Evolutionary conservation across 345 rosid species (phyloP).

Genomic region (Lagerstroemia speciosa): DNA sequence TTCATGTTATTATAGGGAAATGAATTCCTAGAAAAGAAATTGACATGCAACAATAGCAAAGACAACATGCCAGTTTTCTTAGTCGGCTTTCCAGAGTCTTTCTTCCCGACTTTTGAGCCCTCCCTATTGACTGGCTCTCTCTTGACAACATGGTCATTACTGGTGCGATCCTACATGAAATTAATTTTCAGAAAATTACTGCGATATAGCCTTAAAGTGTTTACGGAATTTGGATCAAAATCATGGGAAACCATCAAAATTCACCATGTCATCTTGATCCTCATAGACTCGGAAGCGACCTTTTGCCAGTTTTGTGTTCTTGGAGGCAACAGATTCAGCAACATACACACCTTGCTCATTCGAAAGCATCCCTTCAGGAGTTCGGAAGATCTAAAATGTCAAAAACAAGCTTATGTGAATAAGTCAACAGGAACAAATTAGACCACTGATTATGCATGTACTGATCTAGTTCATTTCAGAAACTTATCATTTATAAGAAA

Average conservation of each 20-base stretch:
- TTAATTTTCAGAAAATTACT: neutral
- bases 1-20: conserved; percentile 9
- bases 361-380: conserved; percentile 89
- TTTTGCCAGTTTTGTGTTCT: conserved; percentile 54
- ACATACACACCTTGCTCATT: conserved; percentile 83
- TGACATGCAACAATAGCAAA: neutral
- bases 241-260: neutral
- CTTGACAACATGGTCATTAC: conserved; percentile 45
- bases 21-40: neutral
- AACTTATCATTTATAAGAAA: neutral
- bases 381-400: conserved; percentile 54
- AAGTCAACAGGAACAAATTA: neutral
- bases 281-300: conserved; percentile 47
- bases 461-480: neutral
- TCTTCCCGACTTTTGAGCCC: conserved; percentile 43
- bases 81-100: conserved; percentile 47
- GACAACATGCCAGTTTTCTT: conserved; percentile 62
- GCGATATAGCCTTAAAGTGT: neutral
- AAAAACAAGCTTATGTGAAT: neutral
- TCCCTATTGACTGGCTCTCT: conserved; percentile 60
- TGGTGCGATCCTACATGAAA: conserved; percentile 31
- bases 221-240: neutral
- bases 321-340: conserved; percentile 60
- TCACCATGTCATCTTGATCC: conserved; percentile 34
- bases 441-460: neutral